phyloP scores from a whole-genome alignment of 2,329 filamentous ascomycete species.

The Xylariales sp. region DNA sequence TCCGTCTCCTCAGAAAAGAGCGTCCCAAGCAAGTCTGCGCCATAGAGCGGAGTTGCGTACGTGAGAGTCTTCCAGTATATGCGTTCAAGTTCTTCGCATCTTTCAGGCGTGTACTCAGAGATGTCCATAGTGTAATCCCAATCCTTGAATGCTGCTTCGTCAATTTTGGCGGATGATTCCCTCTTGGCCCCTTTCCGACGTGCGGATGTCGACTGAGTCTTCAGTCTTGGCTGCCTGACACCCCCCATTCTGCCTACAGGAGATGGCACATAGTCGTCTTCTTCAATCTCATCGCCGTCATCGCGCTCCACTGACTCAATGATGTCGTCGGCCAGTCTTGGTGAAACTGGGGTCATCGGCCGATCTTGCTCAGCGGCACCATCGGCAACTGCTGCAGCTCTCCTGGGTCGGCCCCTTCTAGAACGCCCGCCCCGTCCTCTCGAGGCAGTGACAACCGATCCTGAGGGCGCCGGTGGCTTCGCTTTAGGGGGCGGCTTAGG shows the following conservation, averaged over 20 bases:
- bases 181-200: conserved; percentile 81
- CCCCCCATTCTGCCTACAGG: conserved; percentile 46
- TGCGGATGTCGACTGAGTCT: conserved; percentile 75
- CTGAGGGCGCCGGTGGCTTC: conserved; percentile 27
- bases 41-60: conserved; percentile 91
- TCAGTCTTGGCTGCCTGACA: conserved; percentile 46
- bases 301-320: conserved; percentile 49
- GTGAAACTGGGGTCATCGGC: conserved; percentile 57
- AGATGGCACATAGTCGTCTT: conserved; percentile 37
- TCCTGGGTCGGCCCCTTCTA: conserved; percentile 32
- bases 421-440: conserved; percentile 36
- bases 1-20: conserved; percentile 84
- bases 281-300: conserved; percentile 36
- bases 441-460: conserved; percentile 30
- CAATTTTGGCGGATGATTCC: conserved; percentile 73
- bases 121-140: conserved; percentile 89
- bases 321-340: conserved; percentile 34
- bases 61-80: conserved; percentile 97
- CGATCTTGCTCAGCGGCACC: conserved; percentile 35
- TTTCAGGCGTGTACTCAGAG: conserved; percentile 83
- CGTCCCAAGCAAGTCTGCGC: conserved; percentile 92
- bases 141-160: conserved; percentile 84
- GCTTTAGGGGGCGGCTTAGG: conserved; percentile 37
- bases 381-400: conserved; percentile 33
- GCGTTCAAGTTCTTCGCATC: conserved; percentile 90